Percentiles rank a stretch among this genome's conserved stretches.
Conservation (phyloP, 306 rosid species). For the Senna tora region DNA sequence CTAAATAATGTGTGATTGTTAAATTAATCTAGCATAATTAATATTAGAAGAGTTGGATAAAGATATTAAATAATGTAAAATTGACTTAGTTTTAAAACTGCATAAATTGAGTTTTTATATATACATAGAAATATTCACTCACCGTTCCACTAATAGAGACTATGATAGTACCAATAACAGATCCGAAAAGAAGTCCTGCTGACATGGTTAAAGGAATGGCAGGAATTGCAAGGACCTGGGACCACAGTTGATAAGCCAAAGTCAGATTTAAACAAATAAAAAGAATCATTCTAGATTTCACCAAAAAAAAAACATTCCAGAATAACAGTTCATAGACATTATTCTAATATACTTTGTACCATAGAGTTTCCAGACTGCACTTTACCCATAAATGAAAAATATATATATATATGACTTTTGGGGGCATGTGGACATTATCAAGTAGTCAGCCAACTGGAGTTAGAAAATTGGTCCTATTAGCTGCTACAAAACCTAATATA, state of each 20-base stretch:
- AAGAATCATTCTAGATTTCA: neutral
- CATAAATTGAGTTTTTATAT: conserved; percentile 2
- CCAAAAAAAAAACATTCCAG: neutral
- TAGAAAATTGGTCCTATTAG: neutral
- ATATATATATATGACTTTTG: too few species aligned
- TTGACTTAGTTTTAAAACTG: neutral
- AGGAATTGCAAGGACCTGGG: conserved; percentile 92
- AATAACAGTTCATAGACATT: neutral
- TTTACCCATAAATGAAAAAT: neutral
- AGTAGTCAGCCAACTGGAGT: neutral
- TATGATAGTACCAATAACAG: conserved; percentile 75
- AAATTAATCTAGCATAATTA: neutral
- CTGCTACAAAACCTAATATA: neutral
- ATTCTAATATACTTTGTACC: neutral
- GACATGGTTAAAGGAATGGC: conserved; percentile 95
- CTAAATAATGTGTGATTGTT: neutral
- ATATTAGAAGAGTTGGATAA: neutral
- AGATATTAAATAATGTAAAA: neutral
- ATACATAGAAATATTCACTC: conserved; percentile 32
- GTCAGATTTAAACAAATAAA: conserved; percentile 34
- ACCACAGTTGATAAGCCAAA: conserved; percentile 33
- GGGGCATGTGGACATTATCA: conserved; percentile 10
- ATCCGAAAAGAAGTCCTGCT: conserved; percentile 95
- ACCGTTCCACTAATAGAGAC: conserved; percentile 97
- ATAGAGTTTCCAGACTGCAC: conserved; percentile 5